Percentiles rank a stretch among this genome's conserved stretches.
Conservation (phyloP, 1,139 yeast species). For the Meyerozyma athensensis region DNA sequence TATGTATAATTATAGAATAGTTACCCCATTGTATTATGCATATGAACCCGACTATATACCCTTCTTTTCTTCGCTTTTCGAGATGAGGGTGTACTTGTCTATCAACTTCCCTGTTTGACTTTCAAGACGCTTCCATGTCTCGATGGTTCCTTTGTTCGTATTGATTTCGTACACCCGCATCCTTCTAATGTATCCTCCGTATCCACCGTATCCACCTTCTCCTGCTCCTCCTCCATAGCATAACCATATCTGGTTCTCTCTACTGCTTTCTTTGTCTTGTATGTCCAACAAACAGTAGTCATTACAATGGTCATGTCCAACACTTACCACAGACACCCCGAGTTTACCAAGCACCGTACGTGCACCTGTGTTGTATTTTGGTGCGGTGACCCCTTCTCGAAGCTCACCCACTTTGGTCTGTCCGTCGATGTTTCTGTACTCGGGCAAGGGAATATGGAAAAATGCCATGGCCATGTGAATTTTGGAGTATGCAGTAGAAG, state of each 20-base stretch:
- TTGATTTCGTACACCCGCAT: conserved; percentile 68
- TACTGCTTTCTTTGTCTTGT: conserved; percentile 16
- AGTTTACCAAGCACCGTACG: conserved; percentile 50
- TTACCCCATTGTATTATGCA: background rate
- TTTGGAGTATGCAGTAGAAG: conserved; percentile 29
- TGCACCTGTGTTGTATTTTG: conserved; percentile 63
- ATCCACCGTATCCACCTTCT: conserved; percentile 93
- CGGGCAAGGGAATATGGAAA: conserved; percentile 90
- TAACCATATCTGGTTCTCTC: conserved; percentile 58
- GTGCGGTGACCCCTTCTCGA: conserved; percentile 76
- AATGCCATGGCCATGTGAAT: conserved; percentile 76
- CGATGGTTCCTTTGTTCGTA: conserved; percentile 45
- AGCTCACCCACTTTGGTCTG: conserved; percentile 52
- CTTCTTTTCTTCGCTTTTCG: background rate
- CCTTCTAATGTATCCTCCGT: conserved; percentile 78
- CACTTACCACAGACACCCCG: conserved; percentile 70
- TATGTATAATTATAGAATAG: background rate
- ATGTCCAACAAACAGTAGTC: conserved; percentile 71
- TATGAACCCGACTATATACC: background rate
- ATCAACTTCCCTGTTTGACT: conserved; percentile 44
- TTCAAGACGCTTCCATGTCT: conserved; percentile 70
- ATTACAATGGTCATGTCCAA: conserved; percentile 94
- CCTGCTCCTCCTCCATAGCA: conserved; percentile 95
- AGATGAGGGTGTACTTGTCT: conserved; percentile 52
- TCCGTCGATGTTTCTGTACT: conserved; percentile 49